phyloP scores from a whole-genome alignment of 2,329 filamentous ascomycete species.

The Arthrocladium fulminans region DNA sequence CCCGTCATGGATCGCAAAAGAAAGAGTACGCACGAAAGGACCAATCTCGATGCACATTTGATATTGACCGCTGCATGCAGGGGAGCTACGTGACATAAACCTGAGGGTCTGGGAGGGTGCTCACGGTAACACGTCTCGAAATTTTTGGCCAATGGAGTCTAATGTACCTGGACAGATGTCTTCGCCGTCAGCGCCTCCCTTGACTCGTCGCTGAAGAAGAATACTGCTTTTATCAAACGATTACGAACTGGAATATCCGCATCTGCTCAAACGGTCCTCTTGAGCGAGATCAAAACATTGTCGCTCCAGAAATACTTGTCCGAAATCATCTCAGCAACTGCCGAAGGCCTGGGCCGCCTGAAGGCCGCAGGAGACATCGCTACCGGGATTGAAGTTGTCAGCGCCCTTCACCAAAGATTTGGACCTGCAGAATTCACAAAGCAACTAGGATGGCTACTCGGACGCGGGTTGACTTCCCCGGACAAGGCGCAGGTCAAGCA shows the following conservation, averaged over 20 bases:
- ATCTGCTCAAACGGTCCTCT: conserved; percentile 69
- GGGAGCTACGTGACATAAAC: conserved; percentile 85
- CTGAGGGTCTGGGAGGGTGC: conserved; percentile 81
- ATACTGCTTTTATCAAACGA: conserved; percentile 95
- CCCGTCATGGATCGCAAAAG: conserved; percentile 40
- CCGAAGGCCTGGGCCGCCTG: conserved; percentile 84
- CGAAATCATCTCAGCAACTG: conserved; percentile 91
- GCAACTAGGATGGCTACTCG: conserved; percentile 84
- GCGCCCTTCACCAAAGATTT: conserved; percentile 91
- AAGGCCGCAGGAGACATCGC: conserved; percentile 88
- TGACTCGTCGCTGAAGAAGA: conserved; percentile 95
- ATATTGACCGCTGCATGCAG: conserved; percentile 39
- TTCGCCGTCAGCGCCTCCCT: conserved; percentile 69
- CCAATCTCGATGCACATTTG: background rate
- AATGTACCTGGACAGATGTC: conserved; percentile 51
- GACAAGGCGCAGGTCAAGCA: conserved; percentile 77
- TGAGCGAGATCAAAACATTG: conserved; percentile 80
- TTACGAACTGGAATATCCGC: conserved; percentile 80
- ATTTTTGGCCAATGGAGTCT: background rate
- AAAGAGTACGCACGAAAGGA: conserved; percentile 34
- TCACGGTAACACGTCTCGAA: conserved; percentile 50
- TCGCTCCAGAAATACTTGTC: conserved; percentile 95
- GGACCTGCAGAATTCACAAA: conserved; percentile 83
- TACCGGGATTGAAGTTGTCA: conserved; percentile 83
- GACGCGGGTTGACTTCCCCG: conserved; percentile 80